Conservation (phyloP, 768 basidiomycete species). For the Tulasnella sp. region DNA sequence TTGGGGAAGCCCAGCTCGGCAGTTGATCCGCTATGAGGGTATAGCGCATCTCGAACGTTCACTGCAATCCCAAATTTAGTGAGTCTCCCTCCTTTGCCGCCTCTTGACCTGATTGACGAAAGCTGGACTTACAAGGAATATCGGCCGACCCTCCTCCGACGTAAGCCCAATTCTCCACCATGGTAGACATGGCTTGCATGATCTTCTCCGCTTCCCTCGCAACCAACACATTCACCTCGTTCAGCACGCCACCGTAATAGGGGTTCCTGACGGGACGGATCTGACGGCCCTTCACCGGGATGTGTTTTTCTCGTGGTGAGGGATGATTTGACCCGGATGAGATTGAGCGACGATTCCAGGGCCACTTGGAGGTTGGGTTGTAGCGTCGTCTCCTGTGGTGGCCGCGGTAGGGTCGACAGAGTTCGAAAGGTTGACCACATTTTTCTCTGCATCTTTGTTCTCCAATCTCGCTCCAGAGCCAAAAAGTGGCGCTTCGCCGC, state of each 20-base stretch:
- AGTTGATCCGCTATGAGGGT: neutral
- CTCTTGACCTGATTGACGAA: neutral
- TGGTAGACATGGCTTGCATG: neutral
- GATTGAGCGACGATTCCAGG: neutral
- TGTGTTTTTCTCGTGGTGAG: neutral
- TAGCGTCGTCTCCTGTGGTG: neutral
- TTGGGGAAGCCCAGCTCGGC: neutral
- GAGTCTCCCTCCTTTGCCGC: neutral
- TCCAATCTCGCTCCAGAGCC: neutral
- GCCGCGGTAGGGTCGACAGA: neutral
- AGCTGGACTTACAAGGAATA: neutral
- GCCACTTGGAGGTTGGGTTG: neutral
- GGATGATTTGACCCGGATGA: neutral
- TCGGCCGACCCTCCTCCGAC: neutral
- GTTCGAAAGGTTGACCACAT: neutral
- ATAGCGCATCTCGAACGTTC: neutral
- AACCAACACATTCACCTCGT: neutral
- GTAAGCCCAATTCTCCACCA: slow-evolving; percentile 12
- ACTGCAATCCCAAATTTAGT: neutral
- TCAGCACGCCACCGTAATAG: neutral
- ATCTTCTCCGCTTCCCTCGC: slow-evolving; percentile 7
- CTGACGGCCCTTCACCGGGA: neutral
- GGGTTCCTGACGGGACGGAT: neutral
- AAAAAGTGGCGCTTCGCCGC: neutral
- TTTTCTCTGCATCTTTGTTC: neutral